Evolutionary conservation across 2,329 filamentous ascomycete species (phyloP).

Genomic region (Zymoseptoria pseudotritici): DNA sequence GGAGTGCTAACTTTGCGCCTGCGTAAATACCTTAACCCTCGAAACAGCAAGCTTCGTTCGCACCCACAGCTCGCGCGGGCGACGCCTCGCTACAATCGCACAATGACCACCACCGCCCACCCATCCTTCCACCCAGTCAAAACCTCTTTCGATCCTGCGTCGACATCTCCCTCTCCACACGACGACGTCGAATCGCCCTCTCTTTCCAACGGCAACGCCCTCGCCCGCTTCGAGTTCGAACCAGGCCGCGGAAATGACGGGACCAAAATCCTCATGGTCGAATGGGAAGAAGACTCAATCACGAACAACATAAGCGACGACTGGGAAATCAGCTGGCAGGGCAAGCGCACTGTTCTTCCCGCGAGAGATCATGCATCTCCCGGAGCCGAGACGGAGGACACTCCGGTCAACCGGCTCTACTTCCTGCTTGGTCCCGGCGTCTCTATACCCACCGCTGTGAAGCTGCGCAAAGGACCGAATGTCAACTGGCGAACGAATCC

Average conservation of each 20-base stretch:
- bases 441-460: slow-evolving; percentile 64
- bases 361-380: slow-evolving; percentile 47
- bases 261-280: slow-evolving; percentile 87
- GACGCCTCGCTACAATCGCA: slow-evolving; percentile 1
- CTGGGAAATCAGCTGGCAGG: slow-evolving; percentile 80
- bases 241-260: slow-evolving; percentile 63
- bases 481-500: slow-evolving; percentile 62
- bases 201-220: slow-evolving; percentile 48
- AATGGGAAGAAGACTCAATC: slow-evolving; percentile 65
- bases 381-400: slow-evolving; percentile 4
- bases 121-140: slow-evolving; percentile 37
- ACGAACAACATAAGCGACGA: slow-evolving; percentile 42
- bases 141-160: slow-evolving; percentile 27
- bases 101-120: slow-evolving; percentile 8
- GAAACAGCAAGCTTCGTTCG: neutral
- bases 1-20: too few relatives aligned
- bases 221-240: slow-evolving; percentile 83
- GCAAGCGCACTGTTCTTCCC: slow-evolving; percentile 63
- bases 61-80: neutral
- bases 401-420: slow-evolving; percentile 58
- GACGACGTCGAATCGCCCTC: slow-evolving; percentile 37
- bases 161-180: slow-evolving; percentile 5
- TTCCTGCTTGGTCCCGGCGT: slow-evolving; percentile 70
- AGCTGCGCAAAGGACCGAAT: slow-evolving; percentile 42
- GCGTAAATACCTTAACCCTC: neutral